Evolutionary conservation across 2,329 filamentous ascomycete species (phyloP), one percentile per base, ranked within the genome.

Genomic region (Claviceps spartinae): DNA sequence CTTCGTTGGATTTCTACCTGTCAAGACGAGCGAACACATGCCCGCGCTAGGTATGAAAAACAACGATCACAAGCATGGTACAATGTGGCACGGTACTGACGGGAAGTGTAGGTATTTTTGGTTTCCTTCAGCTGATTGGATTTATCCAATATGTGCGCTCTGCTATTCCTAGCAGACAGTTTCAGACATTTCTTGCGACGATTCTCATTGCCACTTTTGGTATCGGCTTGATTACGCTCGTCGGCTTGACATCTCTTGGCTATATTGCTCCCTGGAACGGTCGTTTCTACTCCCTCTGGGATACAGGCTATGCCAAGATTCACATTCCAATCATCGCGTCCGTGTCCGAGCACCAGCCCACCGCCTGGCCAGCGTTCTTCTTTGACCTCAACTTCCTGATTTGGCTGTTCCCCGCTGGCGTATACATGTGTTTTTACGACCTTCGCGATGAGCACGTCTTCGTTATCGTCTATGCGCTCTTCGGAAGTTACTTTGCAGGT

Each of bases 311-410:
- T 66, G 93, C 93, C 63, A 98, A 98, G 77, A 94, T 97, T 57
- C 93, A 98, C 65, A 98, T 98, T 65, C 93, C 93, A 55, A 98
- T 98, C 65, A 98, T 98, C 67, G 93, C 93, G 3, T 98, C 93
- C n/a, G 93, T 98, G 47, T 98, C 93, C 1, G 93, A 98, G 72
- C 93, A 98, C 73, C 93, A 98, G 72, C 93, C 93, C 51, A 98
- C 93, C 40, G 93, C 93, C 44, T 98, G 93, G 93, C 93, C 93
- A 2, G 88, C 94, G 16, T 98, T 96, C 78, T 98, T 98, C 76
- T 98, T 98, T 69, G 93, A 98, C 63, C 77, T 98, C 61, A 96
- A 95, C 75, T 83, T 98, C 74, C 79, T 98, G 63, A 95, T 98
- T 71, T 98, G 93, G 93, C 82, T 98, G 50, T 97, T 98, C 81